Evolutionary conservation across 805 yeast genomes (phyloP), one percentile per base, ranked within the genome.

Genomic region (Sugiyamaella valdiviana): DNA sequence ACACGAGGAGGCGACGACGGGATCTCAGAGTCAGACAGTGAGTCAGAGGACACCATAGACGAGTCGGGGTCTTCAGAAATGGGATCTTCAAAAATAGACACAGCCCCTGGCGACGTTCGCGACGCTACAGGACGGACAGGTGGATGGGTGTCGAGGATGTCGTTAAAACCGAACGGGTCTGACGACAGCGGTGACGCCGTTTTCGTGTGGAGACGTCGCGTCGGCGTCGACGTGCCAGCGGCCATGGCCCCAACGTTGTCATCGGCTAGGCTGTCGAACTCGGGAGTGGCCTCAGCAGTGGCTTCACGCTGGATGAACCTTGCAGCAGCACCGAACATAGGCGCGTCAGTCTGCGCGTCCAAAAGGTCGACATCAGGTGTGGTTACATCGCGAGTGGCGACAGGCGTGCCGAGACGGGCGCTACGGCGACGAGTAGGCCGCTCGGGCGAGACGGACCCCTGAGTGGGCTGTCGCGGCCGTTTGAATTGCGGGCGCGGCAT

Each of bases 81-180:
- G 12, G 9, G n/a, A n/a, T n/a, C 39, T 15, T 36, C 39, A 17
- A 17, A 17, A 16, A 20, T 20, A 7, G 9, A 14, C 7, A 17
- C 39, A 12, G 39, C 10, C 17, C 22, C 39, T 12, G 39, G n/a
- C 37, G 37, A 26, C 12, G 23, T 9, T 12, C 6, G n/a, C n/a
- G n/a, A n/a, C 2, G 12, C 45, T 5, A 43, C 32, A 6, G 39
- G 46, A 6, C n/a, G 39, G n/a, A 43, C 40, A 16, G 16, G 32
- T n/a, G 40, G 46, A n/a, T 29, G 39, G 6, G 39, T 17, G 21
- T 17, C 24, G 14, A 43, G 20, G 12, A 43, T 16, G 14, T n/a
- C 26, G 17, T 46, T 46, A 24, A 46, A 46, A n/a, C 50, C 50
- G 23, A 24, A 46, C 6, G 50, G 45, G 19, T 45, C 48, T 6